A percentile compares a stretch with the other conserved stretches of the same genome.
Conservation (phyloP, 2,329 filamentous ascomycete genomes). For the Monosporascus sp. region DNA sequence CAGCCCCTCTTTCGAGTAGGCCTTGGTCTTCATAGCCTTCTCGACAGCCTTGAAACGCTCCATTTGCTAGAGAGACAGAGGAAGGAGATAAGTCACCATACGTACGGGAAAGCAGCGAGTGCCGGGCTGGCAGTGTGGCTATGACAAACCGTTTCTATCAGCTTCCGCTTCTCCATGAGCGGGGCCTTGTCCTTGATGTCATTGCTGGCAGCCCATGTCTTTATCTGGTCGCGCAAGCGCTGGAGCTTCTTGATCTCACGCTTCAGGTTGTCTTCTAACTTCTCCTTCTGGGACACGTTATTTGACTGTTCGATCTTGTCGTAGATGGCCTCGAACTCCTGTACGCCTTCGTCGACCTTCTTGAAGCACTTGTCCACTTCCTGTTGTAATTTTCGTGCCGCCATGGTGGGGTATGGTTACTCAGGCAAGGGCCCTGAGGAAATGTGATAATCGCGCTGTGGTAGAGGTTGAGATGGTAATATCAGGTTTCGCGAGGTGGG, state of each 20-base stretch:
- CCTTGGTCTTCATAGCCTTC: conserved; percentile 99
- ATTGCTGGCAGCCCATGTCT: conserved; percentile 97
- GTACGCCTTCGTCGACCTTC: conserved; percentile 89
- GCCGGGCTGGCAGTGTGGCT: background rate
- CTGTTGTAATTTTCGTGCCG: conserved; percentile 91
- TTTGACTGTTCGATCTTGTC: conserved; percentile 94
- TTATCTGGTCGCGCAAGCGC: conserved; percentile 95
- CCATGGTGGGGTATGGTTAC: conserved; percentile 57
- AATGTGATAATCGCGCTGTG: background rate
- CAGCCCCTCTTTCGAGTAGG: conserved; percentile 96
- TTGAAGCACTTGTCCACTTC: conserved; percentile 99
- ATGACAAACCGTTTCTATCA: conserved; percentile 86
- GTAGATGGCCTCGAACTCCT: conserved; percentile 90
- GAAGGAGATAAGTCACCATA: conserved; percentile 10
- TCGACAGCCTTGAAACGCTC: conserved; percentile 99
- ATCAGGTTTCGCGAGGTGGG: background rate
- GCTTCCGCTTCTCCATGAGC: conserved; percentile 84
- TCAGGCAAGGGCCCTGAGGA: background rate
- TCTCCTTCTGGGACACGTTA: conserved; percentile 95
- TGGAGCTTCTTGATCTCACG: conserved; percentile 99
- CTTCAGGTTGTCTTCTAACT: conserved; percentile 95
- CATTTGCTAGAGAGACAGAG: conserved; percentile 68
- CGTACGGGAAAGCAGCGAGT: conserved; percentile 1
- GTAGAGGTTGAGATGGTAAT: background rate
- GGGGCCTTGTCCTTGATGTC: conserved; percentile 99